phyloP scores from a whole-genome alignment of 768 basidiomycete species.

The Russula sp. region DNA sequence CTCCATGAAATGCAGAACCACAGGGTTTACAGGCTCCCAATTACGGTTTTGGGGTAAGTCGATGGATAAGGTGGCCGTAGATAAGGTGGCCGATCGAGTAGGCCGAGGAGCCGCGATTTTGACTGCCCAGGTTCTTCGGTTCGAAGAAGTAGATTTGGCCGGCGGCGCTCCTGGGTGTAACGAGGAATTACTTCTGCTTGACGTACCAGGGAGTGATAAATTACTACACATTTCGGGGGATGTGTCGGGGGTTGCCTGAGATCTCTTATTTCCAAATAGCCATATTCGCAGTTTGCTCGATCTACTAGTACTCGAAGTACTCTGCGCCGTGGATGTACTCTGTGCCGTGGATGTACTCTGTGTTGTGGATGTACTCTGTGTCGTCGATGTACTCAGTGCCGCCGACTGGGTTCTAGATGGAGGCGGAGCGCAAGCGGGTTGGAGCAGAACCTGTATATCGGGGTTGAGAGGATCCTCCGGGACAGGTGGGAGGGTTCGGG shows the following conservation, averaged over 20 bases:
- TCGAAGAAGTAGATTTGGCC: neutral
- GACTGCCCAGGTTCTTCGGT: neutral
- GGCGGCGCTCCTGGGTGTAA: neutral
- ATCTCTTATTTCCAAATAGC: neutral
- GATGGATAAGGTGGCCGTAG: neutral
- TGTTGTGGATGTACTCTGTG: no score
- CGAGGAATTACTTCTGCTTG: neutral
- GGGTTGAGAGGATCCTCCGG: neutral
- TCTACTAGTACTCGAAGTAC: neutral
- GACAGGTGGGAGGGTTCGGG: no score
- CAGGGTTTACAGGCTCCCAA: conserved; percentile 6
- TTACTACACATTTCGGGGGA: neutral
- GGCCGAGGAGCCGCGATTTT: neutral
- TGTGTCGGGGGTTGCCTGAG: conserved; percentile 1
- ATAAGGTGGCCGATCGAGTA: neutral
- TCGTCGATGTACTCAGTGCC: no score
- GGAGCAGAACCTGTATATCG: neutral
- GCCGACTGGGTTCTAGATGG: no score
- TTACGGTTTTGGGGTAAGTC: neutral
- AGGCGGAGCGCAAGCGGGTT: neutral
- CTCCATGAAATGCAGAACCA: neutral
- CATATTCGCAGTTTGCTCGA: neutral
- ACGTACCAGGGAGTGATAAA: no score
- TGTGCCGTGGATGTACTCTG: no score
- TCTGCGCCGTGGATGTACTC: neutral